phyloP scores from a whole-genome alignment of 805 yeast species.

The Candida arabinofermentans region DNA sequence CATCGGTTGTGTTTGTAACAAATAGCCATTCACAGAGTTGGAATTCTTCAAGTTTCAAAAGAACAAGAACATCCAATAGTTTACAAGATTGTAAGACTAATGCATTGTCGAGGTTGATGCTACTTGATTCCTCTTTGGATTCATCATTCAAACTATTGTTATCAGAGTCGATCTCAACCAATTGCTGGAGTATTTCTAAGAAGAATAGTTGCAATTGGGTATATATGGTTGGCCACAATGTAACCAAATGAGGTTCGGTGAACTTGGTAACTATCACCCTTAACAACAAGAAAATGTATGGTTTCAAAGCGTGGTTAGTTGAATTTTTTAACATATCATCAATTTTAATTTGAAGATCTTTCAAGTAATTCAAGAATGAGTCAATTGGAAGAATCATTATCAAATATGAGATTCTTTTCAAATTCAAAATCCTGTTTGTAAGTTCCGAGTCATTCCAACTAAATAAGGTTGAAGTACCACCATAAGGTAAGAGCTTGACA shows the following conservation, averaged over 20 bases:
- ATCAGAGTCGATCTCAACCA: conserved; percentile 11
- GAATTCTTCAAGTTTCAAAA: conserved; percentile 72
- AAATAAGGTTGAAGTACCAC: conserved; percentile 47
- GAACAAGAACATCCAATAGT: conserved; percentile 68
- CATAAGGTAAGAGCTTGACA: conserved; percentile 44
- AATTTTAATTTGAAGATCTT: conserved; percentile 37
- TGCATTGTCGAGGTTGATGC: conserved; percentile 35
- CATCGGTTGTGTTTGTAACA: conserved; percentile 51
- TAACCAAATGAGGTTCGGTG: conserved; percentile 57
- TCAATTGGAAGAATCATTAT: conserved; percentile 60
- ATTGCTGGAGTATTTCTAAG: conserved; percentile 28
- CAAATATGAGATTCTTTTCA: conserved; percentile 63
- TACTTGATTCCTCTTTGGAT: conserved; percentile 14
- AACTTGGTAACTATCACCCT: conserved; percentile 64
- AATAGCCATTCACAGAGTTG: conserved; percentile 82
- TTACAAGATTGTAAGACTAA: conserved; percentile 63
- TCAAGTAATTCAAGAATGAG: conserved; percentile 46
- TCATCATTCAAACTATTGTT: conserved; percentile 9
- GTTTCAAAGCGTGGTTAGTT: conserved; percentile 29
- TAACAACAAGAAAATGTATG: conserved; percentile 52
- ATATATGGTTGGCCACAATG: conserved; percentile 66
- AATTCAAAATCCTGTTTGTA: conserved; percentile 32
- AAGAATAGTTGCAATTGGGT: conserved; percentile 58
- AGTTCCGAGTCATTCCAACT: conserved; percentile 33
- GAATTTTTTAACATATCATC: conserved; percentile 27